phyloP scores from a whole-genome alignment of 176 grass and related monocot species.

The Carex scoparia region DNA sequence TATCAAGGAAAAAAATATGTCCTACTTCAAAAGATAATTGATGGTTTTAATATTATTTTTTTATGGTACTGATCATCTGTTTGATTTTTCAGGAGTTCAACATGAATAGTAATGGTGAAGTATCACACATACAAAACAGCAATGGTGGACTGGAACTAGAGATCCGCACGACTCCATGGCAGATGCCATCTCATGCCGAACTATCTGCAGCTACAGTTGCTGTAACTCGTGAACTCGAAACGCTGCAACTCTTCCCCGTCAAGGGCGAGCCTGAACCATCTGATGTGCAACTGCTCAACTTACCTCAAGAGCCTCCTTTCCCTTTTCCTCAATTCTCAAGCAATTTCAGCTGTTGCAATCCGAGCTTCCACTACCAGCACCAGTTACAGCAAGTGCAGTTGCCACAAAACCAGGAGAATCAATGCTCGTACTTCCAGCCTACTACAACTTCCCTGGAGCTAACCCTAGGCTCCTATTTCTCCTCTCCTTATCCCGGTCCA shows the following conservation, averaged over 20 bases:
- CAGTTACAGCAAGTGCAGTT: slow-evolving; percentile 19
- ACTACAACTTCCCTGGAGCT: slow-evolving; percentile 24
- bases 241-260: slow-evolving; percentile 19
- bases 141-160: background rate
- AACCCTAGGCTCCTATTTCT: slow-evolving; percentile 23
- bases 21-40: background rate
- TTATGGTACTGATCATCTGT: background rate
- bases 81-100: slow-evolving; percentile 23
- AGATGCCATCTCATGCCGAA: background rate
- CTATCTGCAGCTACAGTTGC: slow-evolving; percentile 6
- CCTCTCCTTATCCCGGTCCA: slow-evolving; percentile 18
- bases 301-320: background rate
- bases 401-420: slow-evolving; percentile 21
- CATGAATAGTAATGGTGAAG: slow-evolving; percentile 10
- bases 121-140: background rate
- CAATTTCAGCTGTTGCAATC: slow-evolving; percentile 12
- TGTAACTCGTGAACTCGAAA: slow-evolving; percentile 22
- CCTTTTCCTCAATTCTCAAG: background rate
- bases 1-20: background rate
- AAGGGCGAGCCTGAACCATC: background rate
- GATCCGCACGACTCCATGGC: background rate
- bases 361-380: slow-evolving; percentile 11
- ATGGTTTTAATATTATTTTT: background rate
- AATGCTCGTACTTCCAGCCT: slow-evolving; percentile 2
- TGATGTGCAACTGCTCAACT: background rate